Evolutionary conservation across 2,329 filamentous ascomycete species (phyloP), one percentile per base, ranked within the genome.

Genomic region (Cytospora leucostoma): DNA sequence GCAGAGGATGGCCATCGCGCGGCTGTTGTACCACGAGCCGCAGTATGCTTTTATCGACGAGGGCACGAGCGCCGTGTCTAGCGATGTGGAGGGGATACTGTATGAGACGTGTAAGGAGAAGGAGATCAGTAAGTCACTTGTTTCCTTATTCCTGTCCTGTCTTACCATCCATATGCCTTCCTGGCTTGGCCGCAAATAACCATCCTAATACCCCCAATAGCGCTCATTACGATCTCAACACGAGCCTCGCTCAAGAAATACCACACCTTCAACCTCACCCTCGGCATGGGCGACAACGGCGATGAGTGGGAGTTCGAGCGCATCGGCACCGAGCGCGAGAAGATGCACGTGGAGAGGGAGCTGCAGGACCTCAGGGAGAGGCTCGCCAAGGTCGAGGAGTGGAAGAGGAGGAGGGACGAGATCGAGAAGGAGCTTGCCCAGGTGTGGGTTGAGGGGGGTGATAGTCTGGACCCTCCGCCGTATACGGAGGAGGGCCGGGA

Each of bases 41-140:
- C 84, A 90, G 65, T 99, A 96, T 73, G 95, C 93, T 2, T 92
- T 99, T 71, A 87, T 99, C 63, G 95, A 99, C 67, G 95, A 99
- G 76, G 94, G 93, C 8, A 99, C 95, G 0, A 96, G 91, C 65
- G 95, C 95, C 1, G 95, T 98, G 2, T 95, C 90, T 5, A 93
- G 89, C 51, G 95, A 99, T 71, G 95, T 99, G 2, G 95, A 99
- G 74, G 95, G 95, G 0, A 74, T 98, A 27, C 76, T 99, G 47
- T 99, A 99, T 72, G 93, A 99, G 78, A 89, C 86, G 21, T 93
- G 92, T 71, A 99, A 99, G 77, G 90, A 93, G 66, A 90, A 88
- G 72, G 94, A 94, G 0, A 98, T 98, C 69, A 99, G 89, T 92
- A 80, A 84, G 89, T 86, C 47, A 37, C 37, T 52, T 32, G 47